phyloP scores from a whole-genome alignment of 148 eudicot genomes.

The Vaccinium vitisidaea region DNA sequence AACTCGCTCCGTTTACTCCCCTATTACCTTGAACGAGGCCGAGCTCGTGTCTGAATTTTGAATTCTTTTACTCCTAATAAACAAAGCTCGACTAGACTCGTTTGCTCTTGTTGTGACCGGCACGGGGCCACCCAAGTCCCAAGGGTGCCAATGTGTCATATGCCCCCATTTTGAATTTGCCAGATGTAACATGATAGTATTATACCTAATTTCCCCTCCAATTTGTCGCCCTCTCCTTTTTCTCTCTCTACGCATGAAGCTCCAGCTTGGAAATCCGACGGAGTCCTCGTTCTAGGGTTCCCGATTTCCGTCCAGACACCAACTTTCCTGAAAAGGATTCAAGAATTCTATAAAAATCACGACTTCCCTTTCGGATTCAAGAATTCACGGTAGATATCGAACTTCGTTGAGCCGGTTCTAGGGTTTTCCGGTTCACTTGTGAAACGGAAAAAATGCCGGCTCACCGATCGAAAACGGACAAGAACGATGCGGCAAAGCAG shows the following conservation, averaged over 20 bases:
- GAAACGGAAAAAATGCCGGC: conserved; percentile 44
- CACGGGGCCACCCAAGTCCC: no score
- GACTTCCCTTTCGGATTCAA: not conserved
- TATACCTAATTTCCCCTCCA: conserved; percentile 20
- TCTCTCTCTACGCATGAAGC: not conserved
- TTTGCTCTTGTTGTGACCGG: no score
- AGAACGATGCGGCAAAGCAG: conserved; percentile 45
- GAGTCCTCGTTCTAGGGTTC: conserved; percentile 19
- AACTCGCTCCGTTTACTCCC: no score
- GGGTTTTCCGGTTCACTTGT: conserved; percentile 8
- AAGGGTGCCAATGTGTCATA: no score
- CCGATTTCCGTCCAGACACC: not conserved
- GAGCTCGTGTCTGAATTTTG: no score
- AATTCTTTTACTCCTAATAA: no score
- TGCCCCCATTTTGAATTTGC: not conserved
- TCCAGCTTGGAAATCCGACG: conserved; percentile 43
- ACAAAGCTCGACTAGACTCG: no score
- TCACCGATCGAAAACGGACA: conserved; percentile 58
- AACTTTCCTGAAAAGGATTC: not conserved
- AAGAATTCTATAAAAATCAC: not conserved
- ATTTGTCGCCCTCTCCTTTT: not conserved
- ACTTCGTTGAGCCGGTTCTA: conserved; percentile 11
- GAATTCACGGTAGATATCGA: not conserved
- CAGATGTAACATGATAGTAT: not conserved
- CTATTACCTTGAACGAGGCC: no score